phyloP scores from a whole-genome alignment of 495 filamentous ascomycete genomes.

The Annulohypoxylon maeteangense region DNA sequence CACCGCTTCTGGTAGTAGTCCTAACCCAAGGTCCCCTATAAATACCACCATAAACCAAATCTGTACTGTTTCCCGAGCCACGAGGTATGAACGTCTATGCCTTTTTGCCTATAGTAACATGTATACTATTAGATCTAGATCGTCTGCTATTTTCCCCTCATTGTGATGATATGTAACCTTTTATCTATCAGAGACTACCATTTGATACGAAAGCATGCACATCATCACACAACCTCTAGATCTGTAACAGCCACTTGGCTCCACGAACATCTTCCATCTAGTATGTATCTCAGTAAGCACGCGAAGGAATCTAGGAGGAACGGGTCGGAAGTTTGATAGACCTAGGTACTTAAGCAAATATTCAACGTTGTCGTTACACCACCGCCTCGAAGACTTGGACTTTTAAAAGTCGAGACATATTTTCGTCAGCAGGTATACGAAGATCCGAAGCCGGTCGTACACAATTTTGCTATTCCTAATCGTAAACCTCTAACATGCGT shows the following conservation, averaged over 20 bases:
- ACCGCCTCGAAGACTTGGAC: not conserved
- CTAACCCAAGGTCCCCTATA: not conserved
- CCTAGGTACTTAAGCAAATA: not conserved
- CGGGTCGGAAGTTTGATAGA: slow-evolving; percentile 6
- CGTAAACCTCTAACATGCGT: not conserved
- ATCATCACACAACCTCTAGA: slow-evolving; percentile 5
- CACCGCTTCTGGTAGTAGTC: not conserved
- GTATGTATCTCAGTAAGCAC: slow-evolving; percentile 7
- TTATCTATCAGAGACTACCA: not conserved
- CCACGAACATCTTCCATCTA: not conserved
- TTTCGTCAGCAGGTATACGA: not conserved
- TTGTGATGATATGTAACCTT: slow-evolving; percentile 6
- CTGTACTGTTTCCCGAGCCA: not conserved
- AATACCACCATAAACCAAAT: not conserved
- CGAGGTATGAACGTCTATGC: not conserved
- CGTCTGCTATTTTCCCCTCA: not conserved
- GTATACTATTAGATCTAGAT: not conserved
- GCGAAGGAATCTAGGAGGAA: slow-evolving; percentile 1
- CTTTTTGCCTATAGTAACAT: not conserved
- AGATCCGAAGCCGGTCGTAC: slow-evolving; percentile 8
- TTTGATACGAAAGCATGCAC: not conserved
- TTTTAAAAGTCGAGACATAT: not conserved
- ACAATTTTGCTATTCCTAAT: slow-evolving; percentile 2
- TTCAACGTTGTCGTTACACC: slow-evolving; percentile 5
- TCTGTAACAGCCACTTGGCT: slow-evolving; percentile 4